Conservation (phyloP, 148 eudicot species). For the Euryodendron excelsum region DNA sequence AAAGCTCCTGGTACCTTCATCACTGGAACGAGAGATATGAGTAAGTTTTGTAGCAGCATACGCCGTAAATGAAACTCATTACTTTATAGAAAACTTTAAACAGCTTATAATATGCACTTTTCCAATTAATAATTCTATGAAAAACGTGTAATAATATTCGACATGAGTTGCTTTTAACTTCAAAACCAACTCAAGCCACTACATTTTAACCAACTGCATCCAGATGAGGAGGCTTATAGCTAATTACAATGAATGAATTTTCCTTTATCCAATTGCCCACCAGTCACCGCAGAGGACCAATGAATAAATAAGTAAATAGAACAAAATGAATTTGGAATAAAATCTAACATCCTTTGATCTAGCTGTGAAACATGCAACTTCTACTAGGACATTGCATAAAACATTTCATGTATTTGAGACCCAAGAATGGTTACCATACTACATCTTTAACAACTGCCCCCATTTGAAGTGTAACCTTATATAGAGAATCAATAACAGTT, state of each 20-base stretch:
- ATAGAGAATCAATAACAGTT: not conserved
- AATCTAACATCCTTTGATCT: no score
- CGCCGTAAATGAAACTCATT: not conserved
- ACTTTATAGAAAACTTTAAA: not conserved
- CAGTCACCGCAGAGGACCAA: no score
- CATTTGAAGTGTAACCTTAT: not conserved
- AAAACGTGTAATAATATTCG: no score
- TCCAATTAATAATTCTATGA: not conserved
- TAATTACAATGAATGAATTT: no score
- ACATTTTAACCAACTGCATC: no score
- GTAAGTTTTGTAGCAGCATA: slow-evolving; percentile 49
- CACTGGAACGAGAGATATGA: slow-evolving; percentile 72
- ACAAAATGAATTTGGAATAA: no score
- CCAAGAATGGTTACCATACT: not conserved
- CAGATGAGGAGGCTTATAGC: no score
- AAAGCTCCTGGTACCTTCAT: slow-evolving; percentile 96
- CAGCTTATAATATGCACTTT: not conserved
- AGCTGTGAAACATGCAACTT: no score
- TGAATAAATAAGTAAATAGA: no score
- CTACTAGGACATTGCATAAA: not conserved
- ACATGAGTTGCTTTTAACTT: no score
- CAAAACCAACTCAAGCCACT: no score
- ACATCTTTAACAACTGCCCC: not conserved
- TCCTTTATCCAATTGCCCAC: no score
- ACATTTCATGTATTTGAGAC: not conserved